Conservation (phyloP, 331 rosid genomes). For the Malus hybrid region DNA sequence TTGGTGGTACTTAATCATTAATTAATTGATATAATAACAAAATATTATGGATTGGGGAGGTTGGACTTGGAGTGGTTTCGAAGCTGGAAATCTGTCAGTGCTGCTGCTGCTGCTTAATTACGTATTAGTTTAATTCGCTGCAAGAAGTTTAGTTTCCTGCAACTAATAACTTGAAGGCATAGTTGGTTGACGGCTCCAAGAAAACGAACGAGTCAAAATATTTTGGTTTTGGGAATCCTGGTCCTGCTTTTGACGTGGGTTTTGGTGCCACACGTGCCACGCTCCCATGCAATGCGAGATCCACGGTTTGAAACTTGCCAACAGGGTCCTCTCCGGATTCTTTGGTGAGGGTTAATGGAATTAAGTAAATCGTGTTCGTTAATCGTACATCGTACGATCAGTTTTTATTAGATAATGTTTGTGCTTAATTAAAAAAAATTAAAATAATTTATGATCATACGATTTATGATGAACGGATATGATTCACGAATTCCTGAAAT, state of each 20-base stretch:
- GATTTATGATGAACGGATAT: fast-evolving
- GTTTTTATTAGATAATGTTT: fast-evolving
- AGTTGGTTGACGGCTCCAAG: neutral
- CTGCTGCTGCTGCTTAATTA: neutral
- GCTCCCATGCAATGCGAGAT: neutral
- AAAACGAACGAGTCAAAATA: neutral
- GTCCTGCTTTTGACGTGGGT: neutral
- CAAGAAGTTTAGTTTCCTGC: no score
- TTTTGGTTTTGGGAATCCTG: neutral
- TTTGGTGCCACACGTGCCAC: neutral
- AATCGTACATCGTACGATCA: fast-evolving
- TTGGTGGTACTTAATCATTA: neutral
- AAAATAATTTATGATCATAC: fast-evolving
- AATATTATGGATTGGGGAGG: neutral
- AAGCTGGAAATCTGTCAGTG: neutral
- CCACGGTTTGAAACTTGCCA: neutral
- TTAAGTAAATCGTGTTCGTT: fast-evolving
- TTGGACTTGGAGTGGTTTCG: neutral
- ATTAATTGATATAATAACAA: neutral
- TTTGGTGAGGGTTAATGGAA: fast-evolving
- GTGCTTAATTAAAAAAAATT: no score
- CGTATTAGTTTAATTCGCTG: neutral
- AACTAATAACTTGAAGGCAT: neutral
- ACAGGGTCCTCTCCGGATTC: no score
- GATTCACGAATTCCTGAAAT: fast-evolving